These are phyloP conservation scores for Oemleria cerasiformis DNA, from an alignment of 306 rosid species.

Conservation along the genomic window DNA sequence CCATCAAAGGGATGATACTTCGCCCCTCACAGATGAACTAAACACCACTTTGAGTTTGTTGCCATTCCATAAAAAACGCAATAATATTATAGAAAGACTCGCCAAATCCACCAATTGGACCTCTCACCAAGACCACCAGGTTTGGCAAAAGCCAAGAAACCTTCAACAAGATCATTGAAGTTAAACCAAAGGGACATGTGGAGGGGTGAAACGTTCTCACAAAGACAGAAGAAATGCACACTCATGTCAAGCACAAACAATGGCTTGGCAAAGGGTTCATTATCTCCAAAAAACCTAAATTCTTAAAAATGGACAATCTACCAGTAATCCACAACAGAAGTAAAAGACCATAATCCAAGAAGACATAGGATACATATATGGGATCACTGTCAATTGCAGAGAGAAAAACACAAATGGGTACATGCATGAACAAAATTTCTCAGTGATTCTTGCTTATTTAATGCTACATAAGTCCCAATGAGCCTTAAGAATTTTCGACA, in stretches of 20 bases:
- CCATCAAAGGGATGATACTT: conserved; percentile 52
- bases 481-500: not conserved
- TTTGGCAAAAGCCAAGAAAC: conserved; percentile 57
- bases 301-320: conserved; percentile 1
- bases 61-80: conserved; percentile 53
- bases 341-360: not conserved
- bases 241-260: conserved; percentile 13
- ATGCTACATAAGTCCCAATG: not conserved
- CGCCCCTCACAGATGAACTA: conserved; percentile 59
- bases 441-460: not conserved
- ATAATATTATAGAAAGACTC: conserved; percentile 56
- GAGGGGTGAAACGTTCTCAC: conserved; percentile 30
- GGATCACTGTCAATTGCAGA: not conserved
- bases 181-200: conserved; percentile 47
- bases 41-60: conserved; percentile 54
- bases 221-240: conserved; percentile 23
- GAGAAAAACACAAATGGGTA: not conserved
- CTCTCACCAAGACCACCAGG: conserved; percentile 62
- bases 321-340: conserved; percentile 7
- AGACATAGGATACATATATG: not conserved
- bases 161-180: conserved; percentile 61
- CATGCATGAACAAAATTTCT: not conserved
- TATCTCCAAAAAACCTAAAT: conserved; percentile 4
- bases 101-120: conserved; percentile 58
- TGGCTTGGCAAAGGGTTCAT: conserved; percentile 14